A percentile compares a stretch with the other conserved stretches of the same genome.
phyloP scores from a whole-genome alignment of 2,329 filamentous ascomycete species.

The Phyllosticta paracitricarpa region DNA sequence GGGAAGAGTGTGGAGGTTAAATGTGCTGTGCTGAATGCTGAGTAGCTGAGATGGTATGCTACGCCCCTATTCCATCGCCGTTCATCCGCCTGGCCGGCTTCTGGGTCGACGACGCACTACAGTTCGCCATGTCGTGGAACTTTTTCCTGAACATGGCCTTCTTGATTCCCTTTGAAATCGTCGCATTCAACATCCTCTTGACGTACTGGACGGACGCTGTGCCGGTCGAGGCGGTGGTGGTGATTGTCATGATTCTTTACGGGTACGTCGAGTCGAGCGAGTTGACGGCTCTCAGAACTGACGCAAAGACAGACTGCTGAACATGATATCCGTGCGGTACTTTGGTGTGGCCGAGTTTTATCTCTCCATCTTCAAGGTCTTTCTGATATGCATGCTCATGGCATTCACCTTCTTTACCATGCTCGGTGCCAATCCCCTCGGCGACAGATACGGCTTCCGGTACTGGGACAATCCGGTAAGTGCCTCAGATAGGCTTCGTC shows the following conservation, averaged over 20 bases:
- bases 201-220: slow-evolving; percentile 31
- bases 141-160: slow-evolving; percentile 24
- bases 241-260: slow-evolving; percentile 2
- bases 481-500: background rate
- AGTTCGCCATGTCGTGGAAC: slow-evolving; percentile 15
- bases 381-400: slow-evolving; percentile 37
- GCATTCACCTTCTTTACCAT: slow-evolving; percentile 38
- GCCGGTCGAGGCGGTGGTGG: slow-evolving; percentile 3
- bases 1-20: background rate
- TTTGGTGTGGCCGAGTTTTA: slow-evolving; percentile 39
- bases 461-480: slow-evolving; percentile 30
- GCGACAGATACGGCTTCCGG: slow-evolving; percentile 34
- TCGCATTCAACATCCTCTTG: slow-evolving; percentile 28
- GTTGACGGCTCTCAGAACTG: background rate
- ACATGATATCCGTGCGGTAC: slow-evolving; percentile 43
- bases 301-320: slow-evolving; percentile 31
- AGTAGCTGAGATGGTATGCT: slow-evolving; percentile 4
- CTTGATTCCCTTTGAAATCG: slow-evolving; percentile 35
- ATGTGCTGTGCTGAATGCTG: background rate
- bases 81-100: slow-evolving; percentile 4
- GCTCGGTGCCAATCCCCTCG: slow-evolving; percentile 34
- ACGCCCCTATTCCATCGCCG: slow-evolving; percentile 3
- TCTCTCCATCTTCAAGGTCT: slow-evolving; percentile 36
- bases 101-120: slow-evolving; percentile 12
- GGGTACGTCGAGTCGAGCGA: background rate